These are phyloP conservation scores for Lepraria neglecta DNA, from an alignment of 495 filamentous ascomycete species.

Conservation along the genomic window DNA sequence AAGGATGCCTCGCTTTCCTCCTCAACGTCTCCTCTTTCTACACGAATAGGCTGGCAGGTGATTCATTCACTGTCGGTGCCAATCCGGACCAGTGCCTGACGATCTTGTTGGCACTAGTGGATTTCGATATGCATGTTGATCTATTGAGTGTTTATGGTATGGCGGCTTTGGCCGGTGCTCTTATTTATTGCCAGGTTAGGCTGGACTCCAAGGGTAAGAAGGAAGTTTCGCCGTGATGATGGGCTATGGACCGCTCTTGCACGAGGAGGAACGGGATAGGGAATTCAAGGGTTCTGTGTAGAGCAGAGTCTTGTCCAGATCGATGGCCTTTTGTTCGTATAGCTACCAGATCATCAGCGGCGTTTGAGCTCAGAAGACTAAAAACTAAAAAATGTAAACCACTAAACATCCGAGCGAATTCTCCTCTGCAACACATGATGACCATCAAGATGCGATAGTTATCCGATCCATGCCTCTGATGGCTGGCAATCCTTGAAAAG, in stretches of 20 bases:
- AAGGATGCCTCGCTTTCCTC: constrained; percentile 47
- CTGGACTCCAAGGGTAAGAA: constrained; percentile 21
- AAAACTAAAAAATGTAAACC: too few relatives aligned
- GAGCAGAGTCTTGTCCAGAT: background rate
- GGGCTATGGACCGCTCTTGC: constrained; percentile 9
- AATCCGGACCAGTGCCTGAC: constrained; percentile 56
- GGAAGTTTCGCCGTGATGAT: constrained; percentile 2
- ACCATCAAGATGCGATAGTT: too few relatives aligned
- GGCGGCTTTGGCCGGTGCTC: constrained; percentile 20
- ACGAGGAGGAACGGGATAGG: background rate
- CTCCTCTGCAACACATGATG: too few relatives aligned
- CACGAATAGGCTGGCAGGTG: constrained; percentile 51
- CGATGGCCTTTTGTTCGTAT: background rate
- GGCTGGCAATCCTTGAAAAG: background rate
- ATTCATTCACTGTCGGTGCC: constrained; percentile 50
- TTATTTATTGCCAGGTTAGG: constrained; percentile 23
- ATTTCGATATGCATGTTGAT: constrained; percentile 47
- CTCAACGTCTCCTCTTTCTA: constrained; percentile 51
- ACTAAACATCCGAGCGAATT: too few relatives aligned
- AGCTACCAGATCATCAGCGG: too few relatives aligned
- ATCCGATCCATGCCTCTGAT: background rate
- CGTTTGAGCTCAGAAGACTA: too few relatives aligned
- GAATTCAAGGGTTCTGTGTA: background rate
- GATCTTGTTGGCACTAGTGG: constrained; percentile 46
- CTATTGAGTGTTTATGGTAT: constrained; percentile 34